Percentiles rank a stretch among this genome's conserved stretches.
Evolutionary conservation across 2,329 filamentous ascomycete species (phyloP).

Genomic region (Chaetoscypha palmicola): DNA sequence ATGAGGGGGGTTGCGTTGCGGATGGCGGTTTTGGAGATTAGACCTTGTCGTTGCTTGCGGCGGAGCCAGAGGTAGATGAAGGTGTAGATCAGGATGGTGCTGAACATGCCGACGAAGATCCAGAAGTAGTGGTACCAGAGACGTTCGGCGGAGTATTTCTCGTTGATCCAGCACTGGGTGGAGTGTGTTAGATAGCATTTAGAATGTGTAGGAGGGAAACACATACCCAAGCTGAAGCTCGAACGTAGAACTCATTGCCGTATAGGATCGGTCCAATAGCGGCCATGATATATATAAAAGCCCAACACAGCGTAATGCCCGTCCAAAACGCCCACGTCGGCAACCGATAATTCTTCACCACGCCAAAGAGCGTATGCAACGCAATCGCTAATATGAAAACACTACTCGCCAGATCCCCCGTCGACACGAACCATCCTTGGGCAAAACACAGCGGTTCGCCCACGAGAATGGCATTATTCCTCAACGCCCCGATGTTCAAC

Average conservation of each 20-base stretch:
- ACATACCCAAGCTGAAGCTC: slow-evolving; percentile 56
- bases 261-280: slow-evolving; percentile 38
- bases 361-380: slow-evolving; percentile 56
- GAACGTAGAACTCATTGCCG: slow-evolving; percentile 47
- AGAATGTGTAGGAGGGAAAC: no score
- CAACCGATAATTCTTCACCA: slow-evolving; percentile 49
- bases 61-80: slow-evolving; percentile 26
- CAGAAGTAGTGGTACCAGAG: slow-evolving; percentile 58
- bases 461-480: slow-evolving; percentile 45
- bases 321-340: slow-evolving; percentile 44
- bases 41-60: slow-evolving; percentile 3
- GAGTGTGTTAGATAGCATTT: no score
- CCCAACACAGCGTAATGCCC: slow-evolving; percentile 45
- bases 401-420: slow-evolving; percentile 58
- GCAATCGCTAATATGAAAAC: slow-evolving; percentile 62
- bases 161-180: slow-evolving; percentile 61
- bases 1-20: slow-evolving; percentile 39
- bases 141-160: slow-evolving; percentile 45
- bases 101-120: slow-evolving; percentile 49
- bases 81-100: slow-evolving; percentile 42
- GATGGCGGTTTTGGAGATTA: not conserved
- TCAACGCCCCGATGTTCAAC: slow-evolving; percentile 54
- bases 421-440: slow-evolving; percentile 63
- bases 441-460: slow-evolving; percentile 48
- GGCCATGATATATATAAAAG: slow-evolving; percentile 51